Percentiles rank a stretch among this genome's conserved stretches.
Conservation (phyloP, 176 grass and related monocot genomes). For the Phoenix dactylifera region DNA sequence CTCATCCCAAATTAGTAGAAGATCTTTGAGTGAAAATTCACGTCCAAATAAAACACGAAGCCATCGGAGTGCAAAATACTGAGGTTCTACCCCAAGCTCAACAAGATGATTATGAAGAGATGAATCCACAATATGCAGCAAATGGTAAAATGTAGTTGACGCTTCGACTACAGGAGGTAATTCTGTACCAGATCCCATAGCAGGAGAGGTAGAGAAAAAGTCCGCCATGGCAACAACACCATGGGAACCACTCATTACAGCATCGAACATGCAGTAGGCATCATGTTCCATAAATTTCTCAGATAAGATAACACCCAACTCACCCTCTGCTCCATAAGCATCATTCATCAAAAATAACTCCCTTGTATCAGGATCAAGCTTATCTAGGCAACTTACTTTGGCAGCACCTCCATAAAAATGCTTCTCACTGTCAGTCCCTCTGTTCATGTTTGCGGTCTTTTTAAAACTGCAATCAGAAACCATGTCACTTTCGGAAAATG, state of each 20-base stretch:
- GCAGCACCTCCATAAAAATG: constrained; percentile 18
- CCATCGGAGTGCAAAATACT: constrained; percentile 89
- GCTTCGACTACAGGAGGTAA: constrained; percentile 85
- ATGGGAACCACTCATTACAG: constrained; percentile 69
- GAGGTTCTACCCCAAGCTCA: constrained; percentile 91
- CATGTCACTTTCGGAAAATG: constrained; percentile 41
- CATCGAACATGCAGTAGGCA: constrained; percentile 91
- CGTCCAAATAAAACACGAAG: constrained; percentile 86
- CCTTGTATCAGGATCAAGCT: constrained; percentile 68
- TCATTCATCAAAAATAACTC: constrained; percentile 81
- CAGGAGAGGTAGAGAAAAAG: constrained; percentile 67
- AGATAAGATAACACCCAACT: constrained; percentile 87
- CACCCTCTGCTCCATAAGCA: constrained; percentile 88
- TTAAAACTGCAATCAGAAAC: constrained; percentile 11
- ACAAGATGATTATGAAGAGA: constrained; percentile 78
- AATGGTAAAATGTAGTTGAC: constrained; percentile 68
- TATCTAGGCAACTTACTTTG: constrained; percentile 43
- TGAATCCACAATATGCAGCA: constrained; percentile 63
- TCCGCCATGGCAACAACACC: constrained; percentile 70
- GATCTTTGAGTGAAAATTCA: constrained; percentile 83
- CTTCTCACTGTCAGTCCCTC: constrained; percentile 34
- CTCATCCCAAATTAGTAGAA: constrained; percentile 91
- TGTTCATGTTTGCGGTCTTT: constrained; percentile 24
- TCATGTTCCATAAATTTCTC: constrained; percentile 99
- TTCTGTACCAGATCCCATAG: constrained; percentile 49